Conservation (phyloP, 176 grass and related monocot species). For the Musa troglodytarum region DNA sequence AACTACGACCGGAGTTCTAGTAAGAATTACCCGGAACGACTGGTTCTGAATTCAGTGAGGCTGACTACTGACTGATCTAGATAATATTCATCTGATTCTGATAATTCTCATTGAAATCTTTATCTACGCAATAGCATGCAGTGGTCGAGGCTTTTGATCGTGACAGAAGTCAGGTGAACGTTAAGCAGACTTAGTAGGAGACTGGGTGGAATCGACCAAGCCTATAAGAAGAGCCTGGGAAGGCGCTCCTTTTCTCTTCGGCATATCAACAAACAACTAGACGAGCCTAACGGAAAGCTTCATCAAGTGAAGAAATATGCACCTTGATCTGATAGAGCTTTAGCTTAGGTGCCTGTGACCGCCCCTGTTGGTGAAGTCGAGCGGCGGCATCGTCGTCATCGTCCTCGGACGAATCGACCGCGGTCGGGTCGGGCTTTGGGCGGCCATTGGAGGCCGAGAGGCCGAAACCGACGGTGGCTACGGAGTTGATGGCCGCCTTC, state of each 20-base stretch:
- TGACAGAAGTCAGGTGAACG: no score
- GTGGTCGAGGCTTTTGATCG: no score
- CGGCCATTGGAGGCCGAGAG: constrained; percentile 31
- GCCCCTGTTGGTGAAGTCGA: constrained; percentile 15
- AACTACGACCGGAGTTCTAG: no score
- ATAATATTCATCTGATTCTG: no score
- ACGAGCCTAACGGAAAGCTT: neutral
- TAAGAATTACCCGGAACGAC: no score
- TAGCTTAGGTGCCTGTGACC: constrained; percentile 32
- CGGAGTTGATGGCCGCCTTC: constrained; percentile 69
- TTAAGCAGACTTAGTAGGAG: no score
- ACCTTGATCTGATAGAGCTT: constrained; percentile 98
- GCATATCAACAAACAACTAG: neutral
- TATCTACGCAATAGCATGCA: no score
- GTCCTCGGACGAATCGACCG: neutral
- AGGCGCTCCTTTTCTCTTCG: neutral
- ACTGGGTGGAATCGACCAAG: no score
- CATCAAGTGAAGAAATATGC: neutral
- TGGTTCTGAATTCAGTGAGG: no score
- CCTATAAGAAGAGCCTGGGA: neutral
- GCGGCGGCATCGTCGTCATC: constrained; percentile 18
- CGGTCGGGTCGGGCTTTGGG: constrained; percentile 17
- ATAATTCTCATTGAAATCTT: no score
- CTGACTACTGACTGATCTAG: no score
- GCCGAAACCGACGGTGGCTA: constrained; percentile 37